Base-by-base conservation (phyloP, 495 filamentous ascomycete genomes). In the Alectoria sarmentosa region DNA sequence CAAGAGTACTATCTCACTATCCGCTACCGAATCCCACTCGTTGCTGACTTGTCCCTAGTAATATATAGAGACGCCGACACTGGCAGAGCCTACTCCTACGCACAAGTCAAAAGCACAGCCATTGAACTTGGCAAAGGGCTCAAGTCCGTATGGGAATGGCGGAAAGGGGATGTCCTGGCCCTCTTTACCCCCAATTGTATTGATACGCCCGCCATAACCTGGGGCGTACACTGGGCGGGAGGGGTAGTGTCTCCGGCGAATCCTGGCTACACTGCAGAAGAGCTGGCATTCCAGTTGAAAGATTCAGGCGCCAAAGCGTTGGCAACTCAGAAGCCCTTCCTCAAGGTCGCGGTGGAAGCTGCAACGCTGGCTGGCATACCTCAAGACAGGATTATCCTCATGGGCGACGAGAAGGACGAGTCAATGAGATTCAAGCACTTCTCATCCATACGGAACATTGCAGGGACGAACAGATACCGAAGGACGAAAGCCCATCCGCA, bases 201-300 rank as follows among this genome's bases (percentile, higher is more conserved):
- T 68, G 89, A 93, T 72, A 85, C 85, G 39, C 81, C 88, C 26
- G 76, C 80, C 6, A 74, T 94, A 57, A 89, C 79, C 72, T 92
- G 90, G 81, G 93, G 92, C 30, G 78, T 83, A 14, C 85, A 88
- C 68, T 97, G 90, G 88, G 89, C 92, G 0, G 93, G 92, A 55
- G 93, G 90, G 26, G 77, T 87, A 58, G 72, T 90, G 23, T 90
- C 88, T 4, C 89, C 94, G 0, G 91, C 91, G 15, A 97, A 97
- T 72, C 92, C 94, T 30, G 83, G 83, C 3, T 97, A 97, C 75
- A 95, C 88, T 2, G 83, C 79, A 30, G 86, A 96, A 10, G 93
- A 98, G 72, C 81, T 98, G 19, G 87, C 88, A 23, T 95, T 89
- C 73, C 94, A 97, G 74, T 82, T 98, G 65, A 85, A 88, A 69